A percentile compares a stretch with the other conserved stretches of the same genome.
These are phyloP conservation scores for Eucalyptus guilfoylei DNA, from an alignment of 345 rosid species.

Conservation along the genomic window DNA sequence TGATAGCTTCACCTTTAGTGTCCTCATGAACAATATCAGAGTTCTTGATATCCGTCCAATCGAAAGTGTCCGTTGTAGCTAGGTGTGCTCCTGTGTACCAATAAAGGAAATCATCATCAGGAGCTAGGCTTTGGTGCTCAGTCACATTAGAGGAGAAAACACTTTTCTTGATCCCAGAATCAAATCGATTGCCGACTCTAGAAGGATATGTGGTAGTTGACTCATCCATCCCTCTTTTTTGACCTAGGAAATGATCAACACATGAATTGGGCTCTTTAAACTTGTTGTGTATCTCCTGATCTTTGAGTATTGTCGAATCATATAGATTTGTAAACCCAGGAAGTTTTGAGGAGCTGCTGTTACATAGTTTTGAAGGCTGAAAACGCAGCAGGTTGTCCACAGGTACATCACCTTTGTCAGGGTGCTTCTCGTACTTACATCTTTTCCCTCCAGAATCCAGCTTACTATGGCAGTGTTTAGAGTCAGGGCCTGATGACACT, in stretches of 20 bases:
- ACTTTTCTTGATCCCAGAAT: conserved; percentile 4
- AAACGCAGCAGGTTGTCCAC: conserved; percentile 29
- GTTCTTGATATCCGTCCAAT: conserved; percentile 11
- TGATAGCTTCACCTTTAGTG: conserved; percentile 44
- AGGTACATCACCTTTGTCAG: conserved; percentile 12
- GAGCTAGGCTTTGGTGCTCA: conserved; percentile 8
- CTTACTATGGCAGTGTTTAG: conserved; percentile 31
- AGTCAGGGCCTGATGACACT: conserved; percentile 64
- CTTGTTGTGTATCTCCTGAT: conserved; percentile 15
- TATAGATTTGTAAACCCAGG: conserved; percentile 11
- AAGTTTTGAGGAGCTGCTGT: conserved; percentile 16
- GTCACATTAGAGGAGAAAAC: not conserved
- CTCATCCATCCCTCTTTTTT: conserved; percentile 16
- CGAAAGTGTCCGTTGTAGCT: conserved; percentile 1
- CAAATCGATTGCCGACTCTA: not conserved
- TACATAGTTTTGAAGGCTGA: conserved; percentile 16
- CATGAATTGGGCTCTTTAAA: not conserved
- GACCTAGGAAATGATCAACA: conserved; percentile 5
- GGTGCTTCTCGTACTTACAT: conserved; percentile 5
- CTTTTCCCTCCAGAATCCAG: conserved; percentile 30
- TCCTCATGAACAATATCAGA: conserved; percentile 21
- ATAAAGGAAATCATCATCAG: conserved; percentile 8
- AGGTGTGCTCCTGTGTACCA: conserved; percentile 16
- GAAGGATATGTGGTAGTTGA: conserved; percentile 8
- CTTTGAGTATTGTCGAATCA: conserved; percentile 14